These are phyloP conservation scores for Dissophora ornata DNA, from an alignment of 192 early-diverging fungal species.

Conservation along the genomic window DNA sequence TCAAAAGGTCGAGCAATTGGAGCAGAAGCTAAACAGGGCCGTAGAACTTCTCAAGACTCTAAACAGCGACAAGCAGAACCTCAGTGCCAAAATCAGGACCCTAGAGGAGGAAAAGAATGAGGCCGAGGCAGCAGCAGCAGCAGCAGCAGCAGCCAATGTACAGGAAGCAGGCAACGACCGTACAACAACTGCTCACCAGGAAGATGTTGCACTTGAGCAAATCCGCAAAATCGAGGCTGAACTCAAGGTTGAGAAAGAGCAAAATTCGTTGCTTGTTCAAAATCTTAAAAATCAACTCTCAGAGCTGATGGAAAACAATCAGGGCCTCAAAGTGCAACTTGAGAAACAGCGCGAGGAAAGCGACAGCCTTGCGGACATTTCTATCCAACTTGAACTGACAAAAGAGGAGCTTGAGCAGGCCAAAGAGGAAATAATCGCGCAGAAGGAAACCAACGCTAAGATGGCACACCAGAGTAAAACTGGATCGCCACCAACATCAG, in stretches of 20 bases:
- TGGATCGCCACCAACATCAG: background rate
- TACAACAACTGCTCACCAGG: background rate
- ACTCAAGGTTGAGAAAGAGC: conserved; percentile 22
- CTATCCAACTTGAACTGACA: conserved; percentile 35
- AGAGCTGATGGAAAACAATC: conserved; percentile 14
- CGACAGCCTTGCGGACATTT: conserved; percentile 20
- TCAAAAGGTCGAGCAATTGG: conserved; percentile 44
- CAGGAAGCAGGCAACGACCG: background rate
- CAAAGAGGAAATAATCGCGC: conserved; percentile 11
- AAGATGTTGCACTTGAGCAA: background rate
- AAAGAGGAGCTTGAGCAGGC: conserved; percentile 43
- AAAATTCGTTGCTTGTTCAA: conserved; percentile 7
- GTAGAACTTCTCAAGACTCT: conserved; percentile 28
- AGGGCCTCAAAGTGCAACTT: conserved; percentile 21
- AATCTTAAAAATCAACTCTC: conserved; percentile 25
- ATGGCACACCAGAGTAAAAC: conserved; percentile 12
- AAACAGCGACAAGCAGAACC: conserved; percentile 29
- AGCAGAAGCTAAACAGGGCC: conserved; percentile 26
- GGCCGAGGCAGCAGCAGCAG: conserved; percentile 2
- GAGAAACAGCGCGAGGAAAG: conserved; percentile 18
- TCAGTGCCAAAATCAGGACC: conserved; percentile 7
- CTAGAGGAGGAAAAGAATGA: conserved; percentile 19
- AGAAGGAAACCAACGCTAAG: conserved; percentile 27
- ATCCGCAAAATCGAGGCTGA: conserved; percentile 10
- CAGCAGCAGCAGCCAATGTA: conserved; percentile 4